Base-by-base conservation (phyloP, 805 yeast species). In the Nakazawaea ambrosiae region DNA sequence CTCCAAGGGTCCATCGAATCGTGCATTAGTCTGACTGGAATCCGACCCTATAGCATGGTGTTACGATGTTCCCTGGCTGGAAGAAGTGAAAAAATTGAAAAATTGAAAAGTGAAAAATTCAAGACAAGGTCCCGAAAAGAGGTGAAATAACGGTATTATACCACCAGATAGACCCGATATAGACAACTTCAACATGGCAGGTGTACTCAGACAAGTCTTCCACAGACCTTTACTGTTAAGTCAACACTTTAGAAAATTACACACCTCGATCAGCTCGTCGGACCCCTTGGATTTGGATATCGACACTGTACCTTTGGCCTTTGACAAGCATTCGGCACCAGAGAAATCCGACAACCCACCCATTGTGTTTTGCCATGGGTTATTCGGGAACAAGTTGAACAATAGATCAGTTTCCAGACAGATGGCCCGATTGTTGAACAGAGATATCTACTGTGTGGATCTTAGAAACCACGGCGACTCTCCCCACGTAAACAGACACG, bases 401-500 rank as follows among this genome's bases (percentile, higher is more conserved):
- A 86, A 85, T 50, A 63, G 96, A 41, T 66, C 86, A 0, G 85
- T 89, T n/a, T 84, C 87, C 8, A 75, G 73, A 49, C 68, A 65
- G 36, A 55, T 81, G 24, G 69, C 75, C 12, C 57, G 56, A 16
- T 46, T 51, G 10, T 51, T 81, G 41, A 55, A 63, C 19, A 59
- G 87, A 31, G 78, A 79, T 43, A 76, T 82, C 3, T 81, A 71
- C 51, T 72, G 85, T 46, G 51, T 82, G 14, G 97, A 90, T 54
- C 65, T 89, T 41, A 66, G 98, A 43, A 89, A 92, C 58, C 96
- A 89, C 54, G 98, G 98, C 2, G 77, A 70, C n/a, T 84, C 96
- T 2, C 96, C 96, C 1, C 94, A 83, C 48, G 53, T 50, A n/a
- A 51, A 57, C 0, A 61, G 81, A 22, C 85, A 84, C 49, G 89